phyloP scores from a whole-genome alignment of 1,284 basidiomycete species.

The Xerocomus minutiporus region DNA sequence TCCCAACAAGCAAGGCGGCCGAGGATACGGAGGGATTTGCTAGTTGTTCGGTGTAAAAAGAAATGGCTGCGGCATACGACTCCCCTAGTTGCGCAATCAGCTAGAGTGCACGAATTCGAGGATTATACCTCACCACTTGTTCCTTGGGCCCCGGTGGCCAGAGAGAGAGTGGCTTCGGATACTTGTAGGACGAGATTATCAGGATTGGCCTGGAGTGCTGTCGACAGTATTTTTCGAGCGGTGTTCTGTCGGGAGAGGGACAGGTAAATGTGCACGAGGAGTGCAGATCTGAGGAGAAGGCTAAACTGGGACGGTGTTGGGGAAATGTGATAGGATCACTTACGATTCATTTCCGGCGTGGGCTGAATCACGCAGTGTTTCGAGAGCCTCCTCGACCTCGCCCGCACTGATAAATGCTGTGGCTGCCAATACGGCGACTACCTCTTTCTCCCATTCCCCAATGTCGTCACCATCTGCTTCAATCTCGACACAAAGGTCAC shows the following conservation, averaged over 20 bases:
- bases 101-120: background rate
- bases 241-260: constrained; percentile 81
- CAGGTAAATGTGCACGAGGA: constrained; percentile 81
- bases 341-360: constrained; percentile 52
- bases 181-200: constrained; percentile 87
- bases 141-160: constrained; percentile 72
- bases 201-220: constrained; percentile 80
- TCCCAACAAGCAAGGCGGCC: constrained; percentile 71
- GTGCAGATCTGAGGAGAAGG: constrained; percentile 55
- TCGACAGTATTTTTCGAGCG: constrained; percentile 79
- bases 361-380: constrained; percentile 76
- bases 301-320: background rate
- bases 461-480: constrained; percentile 70
- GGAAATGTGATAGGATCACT: constrained; percentile 31
- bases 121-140: constrained; percentile 21
- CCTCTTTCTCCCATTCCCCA: constrained; percentile 58
- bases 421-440: constrained; percentile 75
- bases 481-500: constrained; percentile 82
- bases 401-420: constrained; percentile 80
- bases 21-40: constrained; percentile 79
- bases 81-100: constrained; percentile 19
- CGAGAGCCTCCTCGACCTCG: constrained; percentile 87
- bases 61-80: constrained; percentile 64
- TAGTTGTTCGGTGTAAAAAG: constrained; percentile 91
- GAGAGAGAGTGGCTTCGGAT: constrained; percentile 83